Evolutionary conservation across 495 filamentous ascomycete species (phyloP), one percentile per base, ranked within the genome.

Genomic region (Tetracladium setigerum): DNA sequence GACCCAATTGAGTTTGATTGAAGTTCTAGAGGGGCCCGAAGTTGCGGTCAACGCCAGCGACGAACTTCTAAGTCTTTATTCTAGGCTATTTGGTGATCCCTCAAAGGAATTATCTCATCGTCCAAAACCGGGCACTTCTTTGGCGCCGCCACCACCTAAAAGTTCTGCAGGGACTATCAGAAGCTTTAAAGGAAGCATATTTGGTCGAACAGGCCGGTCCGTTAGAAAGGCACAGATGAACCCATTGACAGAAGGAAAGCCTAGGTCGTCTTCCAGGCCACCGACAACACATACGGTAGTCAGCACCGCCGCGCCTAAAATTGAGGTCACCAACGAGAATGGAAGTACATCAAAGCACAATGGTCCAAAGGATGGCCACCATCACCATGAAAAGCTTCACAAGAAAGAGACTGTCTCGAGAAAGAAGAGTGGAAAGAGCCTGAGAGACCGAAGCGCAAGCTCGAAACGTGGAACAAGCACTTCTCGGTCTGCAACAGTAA

Each of bases 1-100:
- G 79, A 95, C 89, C 7, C 88, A 95, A 55, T 71, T 98, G 49
- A 75, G 86, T 4, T 77, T 98, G 32, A 59, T 89, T 10, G 92
- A 97, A 63, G 69, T 89, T 10, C 57, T 85, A 13, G 86, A 95
- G 58, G 89, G 87, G 5, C 77, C 89, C 0, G 81, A 85, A 49
- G 76, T 81, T 44, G 89, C 92, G 10, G 83, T 95, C 30, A 89
- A 92, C 55, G 78, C 81, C 46, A 87, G 82, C 54, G 81, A 86
- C 41, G 84, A 94, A 53, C 72, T 98, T 19, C 68, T 97, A 19
- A 75, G 77, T n/a, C 69, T 97, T 5, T 97, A 91, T 54, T 73
- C 76, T 9, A 71, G 81, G 48, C 66, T 95, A 8, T 96, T 96
- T 63, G 81, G 77, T 7, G 73, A 80, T 19, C 38, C 68, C 1